phyloP scores from a whole-genome alignment of 345 rosid genomes.

The Lenwebbia sp. region DNA sequence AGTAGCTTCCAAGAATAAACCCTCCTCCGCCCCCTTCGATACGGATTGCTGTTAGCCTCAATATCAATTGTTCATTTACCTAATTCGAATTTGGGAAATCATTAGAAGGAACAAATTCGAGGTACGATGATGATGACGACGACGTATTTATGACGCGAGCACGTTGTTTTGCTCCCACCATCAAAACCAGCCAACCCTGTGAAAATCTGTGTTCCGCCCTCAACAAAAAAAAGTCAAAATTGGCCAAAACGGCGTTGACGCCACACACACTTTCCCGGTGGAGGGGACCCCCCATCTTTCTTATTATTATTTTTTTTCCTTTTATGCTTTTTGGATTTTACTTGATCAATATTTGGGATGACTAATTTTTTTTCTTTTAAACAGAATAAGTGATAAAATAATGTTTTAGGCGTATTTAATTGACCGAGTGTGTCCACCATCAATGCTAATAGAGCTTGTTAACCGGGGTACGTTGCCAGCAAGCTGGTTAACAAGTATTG shows the following conservation, averaged over 20 bases:
- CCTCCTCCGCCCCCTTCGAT: background rate
- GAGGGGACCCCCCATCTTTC: background rate
- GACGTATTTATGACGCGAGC: background rate
- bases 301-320: no score
- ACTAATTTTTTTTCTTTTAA: no score
- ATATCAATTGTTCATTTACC: background rate
- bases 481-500: no score
- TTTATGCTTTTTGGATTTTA: background rate
- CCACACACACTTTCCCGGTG: background rate
- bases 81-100: background rate
- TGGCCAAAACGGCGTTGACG: background rate
- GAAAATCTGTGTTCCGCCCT: background rate
- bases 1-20: background rate
- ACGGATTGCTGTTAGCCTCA: background rate
- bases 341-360: background rate
- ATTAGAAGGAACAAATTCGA: background rate
- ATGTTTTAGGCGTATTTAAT: background rate
- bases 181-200: background rate
- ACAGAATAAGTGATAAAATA: background rate
- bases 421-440: no score
- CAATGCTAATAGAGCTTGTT: no score
- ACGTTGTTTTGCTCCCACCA: background rate
- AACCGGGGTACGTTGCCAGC: no score
- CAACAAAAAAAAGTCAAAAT: background rate
- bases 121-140: background rate